Base-by-base conservation (phyloP, 2,329 filamentous ascomycete genomes). In the Daldinia sp. region DNA sequence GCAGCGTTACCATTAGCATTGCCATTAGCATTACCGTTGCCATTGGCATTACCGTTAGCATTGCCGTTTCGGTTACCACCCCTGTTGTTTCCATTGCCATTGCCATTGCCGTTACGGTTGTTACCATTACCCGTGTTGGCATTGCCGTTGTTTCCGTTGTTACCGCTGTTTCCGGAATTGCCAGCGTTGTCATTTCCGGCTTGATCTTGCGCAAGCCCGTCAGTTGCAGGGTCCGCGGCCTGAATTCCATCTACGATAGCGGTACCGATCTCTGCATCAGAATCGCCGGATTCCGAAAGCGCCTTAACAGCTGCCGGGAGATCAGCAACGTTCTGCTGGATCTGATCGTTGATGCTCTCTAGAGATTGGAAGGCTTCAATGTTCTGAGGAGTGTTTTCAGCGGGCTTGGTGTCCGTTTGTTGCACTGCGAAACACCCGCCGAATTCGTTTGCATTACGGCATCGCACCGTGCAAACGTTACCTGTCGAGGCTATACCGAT, bases 341-440 rank as follows among this genome's bases (percentile, higher is more conserved):
- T 74, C 71, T 82, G 79, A 11, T 70, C 71, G 2, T 70, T 68
- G 58, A 82, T 76, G 23, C 65, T 76, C 17, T 75, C 68, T 7
- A 79, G 75, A 0, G 75, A 76, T 66, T 80, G 77, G 10, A 74
- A 72, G 4, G 80, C 80, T 3, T 67, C 58, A 68, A 82, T 77
- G 52, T 65, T 72, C 17, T 66, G 61, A 17, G 76, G 70, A 5
- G 66, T 70, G 69, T 77, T 78, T 11, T 60, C 58, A 58, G 50
- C 68, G 17, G 76, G 59, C 0, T 58, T 68, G 3, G 62, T 61
- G 51, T 82, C 80, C 17, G 77, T 80, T 70, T 82, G 80, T 68
- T 79, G 76, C 25, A 79, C 72, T 11, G 77, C 73, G 57, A 80
- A 74, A 68, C 78, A 80, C n/a, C 78, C 78, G 29, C 78, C 78